Evolutionary conservation across 1,284 basidiomycete species (phyloP).

Genomic region (Irpex sp.): DNA sequence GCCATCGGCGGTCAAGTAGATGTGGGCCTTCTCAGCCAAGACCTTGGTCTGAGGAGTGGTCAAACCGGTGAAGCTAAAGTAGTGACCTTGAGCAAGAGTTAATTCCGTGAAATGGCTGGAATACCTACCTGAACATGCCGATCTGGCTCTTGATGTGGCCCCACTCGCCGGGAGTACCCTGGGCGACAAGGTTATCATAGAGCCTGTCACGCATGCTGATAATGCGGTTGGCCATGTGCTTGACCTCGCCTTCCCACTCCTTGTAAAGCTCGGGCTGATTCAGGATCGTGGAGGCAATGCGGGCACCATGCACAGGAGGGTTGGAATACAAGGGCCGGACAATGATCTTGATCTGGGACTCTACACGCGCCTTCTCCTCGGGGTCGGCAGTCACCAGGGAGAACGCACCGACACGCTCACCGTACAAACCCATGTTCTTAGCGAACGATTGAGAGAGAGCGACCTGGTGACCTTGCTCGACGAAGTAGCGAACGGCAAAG

Average conservation of each 20-base stretch:
- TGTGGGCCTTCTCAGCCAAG: constrained; percentile 87
- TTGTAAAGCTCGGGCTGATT: constrained; percentile 72
- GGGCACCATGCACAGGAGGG: constrained; percentile 93
- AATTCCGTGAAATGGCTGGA: background rate
- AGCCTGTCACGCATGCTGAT: constrained; percentile 91
- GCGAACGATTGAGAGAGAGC: constrained; percentile 93
- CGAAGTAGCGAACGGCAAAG: constrained; percentile 93
- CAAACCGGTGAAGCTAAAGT: constrained; percentile 78
- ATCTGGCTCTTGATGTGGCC: constrained; percentile 96
- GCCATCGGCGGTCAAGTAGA: constrained; percentile 90
- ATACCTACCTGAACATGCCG: constrained; percentile 81
- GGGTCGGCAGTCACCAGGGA: constrained; percentile 70
- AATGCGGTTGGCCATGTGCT: constrained; percentile 95
- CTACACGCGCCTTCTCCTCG: constrained; percentile 85
- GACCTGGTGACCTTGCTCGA: constrained; percentile 81
- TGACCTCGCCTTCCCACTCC: constrained; percentile 90
- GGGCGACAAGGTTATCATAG: constrained; percentile 74
- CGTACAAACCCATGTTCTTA: constrained; percentile 99
- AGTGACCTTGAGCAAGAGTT: background rate
- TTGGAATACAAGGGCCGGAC: constrained; percentile 99
- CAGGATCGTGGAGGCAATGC: constrained; percentile 83
- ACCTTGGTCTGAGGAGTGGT: constrained; percentile 80
- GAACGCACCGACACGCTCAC: constrained; percentile 95
- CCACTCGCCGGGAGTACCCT: constrained; percentile 93
- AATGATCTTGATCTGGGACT: constrained; percentile 93